phyloP scores from a whole-genome alignment of 768 basidiomycete species.

The Phaffia australis region DNA sequence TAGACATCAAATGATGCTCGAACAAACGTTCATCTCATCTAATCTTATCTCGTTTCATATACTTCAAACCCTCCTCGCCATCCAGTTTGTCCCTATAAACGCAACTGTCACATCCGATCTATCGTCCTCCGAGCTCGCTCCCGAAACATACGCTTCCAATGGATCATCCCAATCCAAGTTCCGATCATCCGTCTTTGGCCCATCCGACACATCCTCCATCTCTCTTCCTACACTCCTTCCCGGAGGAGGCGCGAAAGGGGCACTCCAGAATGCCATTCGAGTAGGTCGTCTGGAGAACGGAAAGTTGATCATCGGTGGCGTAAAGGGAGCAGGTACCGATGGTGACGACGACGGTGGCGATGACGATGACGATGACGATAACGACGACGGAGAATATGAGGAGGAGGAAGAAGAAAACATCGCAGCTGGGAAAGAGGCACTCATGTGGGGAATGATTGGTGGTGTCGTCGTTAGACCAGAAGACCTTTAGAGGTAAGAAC shows the following conservation, averaged over 20 bases:
- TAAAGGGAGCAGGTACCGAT: not conserved
- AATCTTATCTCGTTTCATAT: not conserved
- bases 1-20: not conserved
- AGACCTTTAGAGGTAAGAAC: constrained; percentile 6
- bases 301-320: constrained; percentile 20
- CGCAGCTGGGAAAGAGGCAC: constrained; percentile 22
- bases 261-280: constrained; percentile 13
- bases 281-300: constrained; percentile 26
- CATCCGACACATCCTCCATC: constrained; percentile 10
- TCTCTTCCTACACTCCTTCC: constrained; percentile 23
- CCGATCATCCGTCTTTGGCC: constrained; percentile 14
- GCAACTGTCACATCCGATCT: constrained; percentile 14
- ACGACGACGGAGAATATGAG: constrained; percentile 12
- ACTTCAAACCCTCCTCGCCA: not conserved
- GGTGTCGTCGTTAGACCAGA: constrained; percentile 23
- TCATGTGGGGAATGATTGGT: constrained; percentile 27
- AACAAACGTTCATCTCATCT: no score
- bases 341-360: constrained; percentile 8
- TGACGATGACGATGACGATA: constrained; percentile 12
- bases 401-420: constrained; percentile 9
- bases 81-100: constrained; percentile 21
- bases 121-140: constrained; percentile 6
- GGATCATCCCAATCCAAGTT: constrained; percentile 1
- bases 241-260: constrained; percentile 18
- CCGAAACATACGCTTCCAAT: constrained; percentile 1